These are phyloP conservation scores for Acanthamoeba triangularis DNA, from an alignment of 208 protist genomes.

Conservation along the genomic window DNA sequence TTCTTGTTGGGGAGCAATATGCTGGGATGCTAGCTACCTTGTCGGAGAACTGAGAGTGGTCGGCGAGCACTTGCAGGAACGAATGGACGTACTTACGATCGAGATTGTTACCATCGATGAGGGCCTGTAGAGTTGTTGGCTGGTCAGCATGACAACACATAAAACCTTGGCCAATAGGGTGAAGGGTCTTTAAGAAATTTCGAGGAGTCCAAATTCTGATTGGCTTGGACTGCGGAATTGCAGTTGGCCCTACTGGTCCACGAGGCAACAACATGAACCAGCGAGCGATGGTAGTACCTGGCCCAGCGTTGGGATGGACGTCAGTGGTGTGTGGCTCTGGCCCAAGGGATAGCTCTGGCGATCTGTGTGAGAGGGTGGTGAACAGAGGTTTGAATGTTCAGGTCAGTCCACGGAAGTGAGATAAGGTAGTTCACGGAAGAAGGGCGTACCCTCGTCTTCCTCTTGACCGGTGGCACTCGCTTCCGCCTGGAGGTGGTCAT, in stretches of 20 bases:
- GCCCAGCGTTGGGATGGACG: conserved; percentile 33
- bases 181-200: neutral
- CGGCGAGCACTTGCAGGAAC: conserved; percentile 60
- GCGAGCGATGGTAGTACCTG: neutral
- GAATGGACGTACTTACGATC: conserved; percentile 69
- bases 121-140: neutral
- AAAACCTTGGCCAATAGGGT: no score
- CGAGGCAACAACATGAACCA: neutral
- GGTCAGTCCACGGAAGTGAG: no score
- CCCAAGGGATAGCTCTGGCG: conserved; percentile 43
- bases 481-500: no score
- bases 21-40: neutral
- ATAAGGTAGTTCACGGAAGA: no score
- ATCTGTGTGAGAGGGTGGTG: neutral
- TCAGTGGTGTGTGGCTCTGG: conserved; percentile 59
- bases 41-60: conserved; percentile 46
- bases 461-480: no score
- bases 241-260: neutral
- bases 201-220: neutral
- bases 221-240: neutral
- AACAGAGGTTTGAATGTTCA: no score
- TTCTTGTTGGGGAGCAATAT: neutral
- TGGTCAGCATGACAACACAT: no score
- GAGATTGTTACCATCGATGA: conserved; percentile 28
- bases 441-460: no score